Base-by-base conservation (phyloP, 306 rosid genomes). In the Begonia fuchsioides region DNA sequence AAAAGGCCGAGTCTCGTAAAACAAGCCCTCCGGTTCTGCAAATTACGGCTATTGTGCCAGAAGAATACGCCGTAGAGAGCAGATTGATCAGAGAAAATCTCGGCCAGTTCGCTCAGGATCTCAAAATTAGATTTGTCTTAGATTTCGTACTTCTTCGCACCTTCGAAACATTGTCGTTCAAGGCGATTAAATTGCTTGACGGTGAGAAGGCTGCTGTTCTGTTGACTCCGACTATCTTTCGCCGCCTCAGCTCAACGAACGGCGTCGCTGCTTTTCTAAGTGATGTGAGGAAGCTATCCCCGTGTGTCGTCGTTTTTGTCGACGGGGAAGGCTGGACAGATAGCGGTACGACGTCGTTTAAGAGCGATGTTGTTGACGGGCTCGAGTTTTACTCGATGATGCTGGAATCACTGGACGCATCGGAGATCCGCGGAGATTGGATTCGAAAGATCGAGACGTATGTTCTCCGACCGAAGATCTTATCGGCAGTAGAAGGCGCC, bases 391-490 rank as follows among this genome's bases (percentile, higher is more conserved):
- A 75, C 65, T 61, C 93, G 18, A 61, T 80, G 68, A 62, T 87
- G 75, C 13, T 87, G 67, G 96, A 80, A 71, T 82, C 94, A 32
- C 55, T 82, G 60, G 96, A 87, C 35, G 82, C 82, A 3, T 57
- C 87, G 12, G 56, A 43, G 61, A 61, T 52, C 0, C 76, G 74
- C 0, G 70, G 74, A 0, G 96, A 82, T 6, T 71, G 80, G 84
- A 74, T 80, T 40, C 55, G 72, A 60, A 77, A 54, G 38, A 80
- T 80, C 1, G 96, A 87, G 75, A 66, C 65, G 67, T 47, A 54
- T 19, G 62, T 77, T 47, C 10, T 87, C 18, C 62, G 68, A 17
- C 94, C 93, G 8, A 80, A 63, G 78, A 83, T 83, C 0, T 2
- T 66, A 32, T 84, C 72, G 49, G 78, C 82, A 11, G 85, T 80